Percentiles rank a stretch among this genome's conserved stretches.
Conservation (phyloP, 75 land plant genomes). For the Larix kaempferi region DNA sequence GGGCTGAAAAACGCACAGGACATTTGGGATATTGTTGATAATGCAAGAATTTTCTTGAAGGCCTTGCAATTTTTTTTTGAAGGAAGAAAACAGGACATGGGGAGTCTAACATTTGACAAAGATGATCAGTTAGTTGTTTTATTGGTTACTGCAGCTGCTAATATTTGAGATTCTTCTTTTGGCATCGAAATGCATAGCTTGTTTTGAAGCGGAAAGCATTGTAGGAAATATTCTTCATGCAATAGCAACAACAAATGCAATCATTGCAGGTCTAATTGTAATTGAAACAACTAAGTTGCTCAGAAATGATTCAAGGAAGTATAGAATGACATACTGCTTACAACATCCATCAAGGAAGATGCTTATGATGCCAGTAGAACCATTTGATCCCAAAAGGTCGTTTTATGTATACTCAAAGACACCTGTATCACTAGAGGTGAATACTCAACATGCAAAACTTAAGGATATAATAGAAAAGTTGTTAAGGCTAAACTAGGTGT, state of each 20-base stretch:
- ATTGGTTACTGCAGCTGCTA: too few relatives aligned
- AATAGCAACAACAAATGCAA: conserved; percentile 97
- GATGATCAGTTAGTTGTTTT: too few relatives aligned
- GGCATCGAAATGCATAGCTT: conserved; percentile 88
- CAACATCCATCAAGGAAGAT: conserved; percentile 78
- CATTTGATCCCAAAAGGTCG: conserved; percentile 73
- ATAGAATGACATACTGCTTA: conserved; percentile 90
- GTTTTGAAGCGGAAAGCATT: conserved; percentile 98
- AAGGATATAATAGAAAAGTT: too few relatives aligned
- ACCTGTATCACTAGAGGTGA: neutral
- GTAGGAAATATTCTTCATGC: conserved; percentile 99
- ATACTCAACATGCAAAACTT: too few relatives aligned
- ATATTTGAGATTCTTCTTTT: too few relatives aligned
- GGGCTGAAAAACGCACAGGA: too few relatives aligned
- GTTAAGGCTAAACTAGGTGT: too few relatives aligned
- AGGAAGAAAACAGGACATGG: too few relatives aligned
- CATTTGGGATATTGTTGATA: too few relatives aligned
- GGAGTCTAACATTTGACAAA: too few relatives aligned
- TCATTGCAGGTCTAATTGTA: conserved; percentile 90
- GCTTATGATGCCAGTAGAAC: conserved; percentile 93
- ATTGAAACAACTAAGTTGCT: conserved; percentile 91
- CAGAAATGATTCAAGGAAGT: conserved; percentile 40
- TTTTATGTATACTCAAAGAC: conserved; percentile 97
- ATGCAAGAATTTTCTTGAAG: too few relatives aligned
- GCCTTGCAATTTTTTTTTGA: too few relatives aligned